These are phyloP conservation scores for Lichtheimia ornata DNA, from an alignment of 371 early-diverging fungal species.

Conservation along the genomic window DNA sequence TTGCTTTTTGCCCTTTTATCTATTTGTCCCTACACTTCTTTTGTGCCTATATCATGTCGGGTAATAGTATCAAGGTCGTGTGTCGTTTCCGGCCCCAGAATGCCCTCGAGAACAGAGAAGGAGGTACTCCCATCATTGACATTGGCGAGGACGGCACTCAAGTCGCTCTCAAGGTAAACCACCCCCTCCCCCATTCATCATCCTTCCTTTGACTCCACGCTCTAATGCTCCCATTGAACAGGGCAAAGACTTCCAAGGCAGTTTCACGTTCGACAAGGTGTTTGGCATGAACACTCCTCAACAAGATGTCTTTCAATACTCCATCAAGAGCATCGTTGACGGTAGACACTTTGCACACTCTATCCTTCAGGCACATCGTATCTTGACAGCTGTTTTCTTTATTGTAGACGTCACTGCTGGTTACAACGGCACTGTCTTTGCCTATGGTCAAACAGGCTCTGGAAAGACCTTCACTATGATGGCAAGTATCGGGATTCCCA, in stretches of 20 bases:
- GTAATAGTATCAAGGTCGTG: constrained; percentile 92
- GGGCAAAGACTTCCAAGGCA: constrained; percentile 85
- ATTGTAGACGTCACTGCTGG: constrained; percentile 66
- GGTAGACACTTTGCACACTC: constrained; percentile 52
- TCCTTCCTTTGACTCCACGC: not conserved
- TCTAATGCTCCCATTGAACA: constrained; percentile 22
- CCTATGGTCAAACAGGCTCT: constrained; percentile 96
- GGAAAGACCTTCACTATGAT: constrained; percentile 99
- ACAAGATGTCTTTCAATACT: constrained; percentile 83
- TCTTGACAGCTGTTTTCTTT: too few species aligned
- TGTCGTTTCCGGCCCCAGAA: constrained; percentile 97
- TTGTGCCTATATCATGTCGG: constrained; percentile 30
- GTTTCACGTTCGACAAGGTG: constrained; percentile 87
- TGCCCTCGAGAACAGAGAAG: constrained; percentile 82
- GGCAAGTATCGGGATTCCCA: constrained; percentile 46
- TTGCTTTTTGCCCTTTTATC: constrained; percentile 19
- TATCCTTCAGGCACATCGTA: not conserved
- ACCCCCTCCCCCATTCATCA: not conserved
- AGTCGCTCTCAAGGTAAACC: constrained; percentile 71
- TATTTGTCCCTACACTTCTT: constrained; percentile 7
- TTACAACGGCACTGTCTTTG: constrained; percentile 97
- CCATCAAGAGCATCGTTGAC: constrained; percentile 88
- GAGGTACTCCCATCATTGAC: constrained; percentile 80
- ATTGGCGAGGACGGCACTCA: constrained; percentile 80
- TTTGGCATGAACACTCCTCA: constrained; percentile 86